phyloP scores from a whole-genome alignment of 192 early-diverging fungal genomes.

The Gryganskiella cystojenkinii region DNA sequence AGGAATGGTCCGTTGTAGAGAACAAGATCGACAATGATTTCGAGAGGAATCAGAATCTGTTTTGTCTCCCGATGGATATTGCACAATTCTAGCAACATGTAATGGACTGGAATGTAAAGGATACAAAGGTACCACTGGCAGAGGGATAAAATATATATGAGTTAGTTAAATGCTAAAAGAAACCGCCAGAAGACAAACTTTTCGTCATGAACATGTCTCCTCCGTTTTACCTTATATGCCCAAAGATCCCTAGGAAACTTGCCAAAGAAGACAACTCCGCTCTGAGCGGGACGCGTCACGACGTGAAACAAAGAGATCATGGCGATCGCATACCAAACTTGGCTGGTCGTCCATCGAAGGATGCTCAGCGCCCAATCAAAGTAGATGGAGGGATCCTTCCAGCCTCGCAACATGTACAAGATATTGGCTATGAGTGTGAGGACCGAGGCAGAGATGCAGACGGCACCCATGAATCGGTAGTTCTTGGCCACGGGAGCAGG shows the following conservation, averaged over 20 bases:
- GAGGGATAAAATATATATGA: not conserved
- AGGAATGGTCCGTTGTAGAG: constrained; percentile 48
- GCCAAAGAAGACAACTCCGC: constrained; percentile 50
- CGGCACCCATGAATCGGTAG: constrained; percentile 39
- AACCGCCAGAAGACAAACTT: not conserved
- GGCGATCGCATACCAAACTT: constrained; percentile 48
- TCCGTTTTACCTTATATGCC: constrained; percentile 34
- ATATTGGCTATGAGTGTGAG: constrained; percentile 37
- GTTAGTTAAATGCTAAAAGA: not conserved
- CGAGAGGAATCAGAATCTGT: constrained; percentile 40
- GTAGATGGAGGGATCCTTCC: constrained; percentile 30
- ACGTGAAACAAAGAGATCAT: constrained; percentile 51
- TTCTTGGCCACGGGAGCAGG: constrained; percentile 34
- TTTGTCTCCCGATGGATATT: constrained; percentile 39
- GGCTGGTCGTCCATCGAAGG: constrained; percentile 46
- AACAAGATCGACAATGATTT: constrained; percentile 38
- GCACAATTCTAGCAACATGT: constrained; percentile 39
- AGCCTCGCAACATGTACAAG: constrained; percentile 47
- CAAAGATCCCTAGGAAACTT: constrained; percentile 43
- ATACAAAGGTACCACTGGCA: constrained; percentile 41
- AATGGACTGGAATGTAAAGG: constrained; percentile 42
- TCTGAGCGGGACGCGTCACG: constrained; percentile 49
- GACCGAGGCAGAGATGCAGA: constrained; percentile 17
- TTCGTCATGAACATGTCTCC: not conserved
- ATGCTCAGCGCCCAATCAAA: constrained; percentile 16